Conservation (phyloP, 331 rosid species). For the Pyrus hybrid region DNA sequence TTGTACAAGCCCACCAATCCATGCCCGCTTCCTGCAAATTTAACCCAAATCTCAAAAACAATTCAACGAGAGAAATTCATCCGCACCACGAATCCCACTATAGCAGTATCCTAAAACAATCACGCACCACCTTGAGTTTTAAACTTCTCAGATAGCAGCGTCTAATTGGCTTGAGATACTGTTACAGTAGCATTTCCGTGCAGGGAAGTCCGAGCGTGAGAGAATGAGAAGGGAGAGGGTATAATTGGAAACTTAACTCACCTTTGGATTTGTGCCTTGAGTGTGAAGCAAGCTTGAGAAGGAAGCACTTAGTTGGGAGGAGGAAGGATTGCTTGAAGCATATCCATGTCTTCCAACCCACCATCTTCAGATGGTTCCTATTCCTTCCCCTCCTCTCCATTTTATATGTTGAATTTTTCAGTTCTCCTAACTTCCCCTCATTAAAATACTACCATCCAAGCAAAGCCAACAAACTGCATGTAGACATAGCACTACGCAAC, state of each 20-base stretch:
- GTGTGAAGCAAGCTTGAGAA: slow-evolving; percentile 33
- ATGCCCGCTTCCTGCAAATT: slow-evolving; percentile 37
- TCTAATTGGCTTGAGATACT: not conserved
- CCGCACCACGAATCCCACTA: too few relatives aligned
- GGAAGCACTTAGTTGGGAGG: slow-evolving; percentile 38
- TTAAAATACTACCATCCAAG: slow-evolving; percentile 11
- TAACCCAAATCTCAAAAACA: not conserved
- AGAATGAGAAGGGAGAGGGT: not conserved
- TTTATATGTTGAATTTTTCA: slow-evolving; percentile 21
- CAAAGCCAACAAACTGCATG: slow-evolving; percentile 29
- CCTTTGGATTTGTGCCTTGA: slow-evolving; percentile 47
- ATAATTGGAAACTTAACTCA: slow-evolving; percentile 5
- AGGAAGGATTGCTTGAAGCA: slow-evolving; percentile 44
- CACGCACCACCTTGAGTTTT: not conserved
- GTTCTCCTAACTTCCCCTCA: not conserved
- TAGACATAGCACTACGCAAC: slow-evolving; percentile 43
- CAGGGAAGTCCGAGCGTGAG: not conserved
- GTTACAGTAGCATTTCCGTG: not conserved
- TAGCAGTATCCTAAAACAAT: not conserved
- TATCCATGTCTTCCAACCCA: slow-evolving; percentile 34
- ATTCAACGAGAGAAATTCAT: not conserved
- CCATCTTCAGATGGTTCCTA: slow-evolving; percentile 37
- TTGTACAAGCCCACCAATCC: slow-evolving; percentile 54
- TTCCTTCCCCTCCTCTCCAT: slow-evolving; percentile 15
- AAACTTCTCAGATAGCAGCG: not conserved